Conservation (phyloP, 345 rosid species). For the Diplotaxis tenuifolia region DNA sequence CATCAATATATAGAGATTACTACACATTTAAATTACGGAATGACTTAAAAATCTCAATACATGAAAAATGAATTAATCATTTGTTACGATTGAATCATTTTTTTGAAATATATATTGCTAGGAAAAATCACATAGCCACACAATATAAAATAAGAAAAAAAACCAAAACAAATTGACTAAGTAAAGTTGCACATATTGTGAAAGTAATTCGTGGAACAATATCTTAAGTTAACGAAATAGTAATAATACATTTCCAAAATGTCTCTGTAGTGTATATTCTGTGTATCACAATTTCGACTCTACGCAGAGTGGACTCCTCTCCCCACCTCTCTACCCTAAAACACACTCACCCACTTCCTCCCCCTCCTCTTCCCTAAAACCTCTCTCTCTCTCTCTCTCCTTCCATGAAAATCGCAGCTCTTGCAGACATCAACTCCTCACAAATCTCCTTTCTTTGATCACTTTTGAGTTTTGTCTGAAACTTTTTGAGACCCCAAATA, state of each 20-base stretch:
- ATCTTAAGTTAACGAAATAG: not conserved
- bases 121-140: no score
- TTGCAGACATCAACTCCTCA: conserved; percentile 18
- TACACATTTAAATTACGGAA: no score
- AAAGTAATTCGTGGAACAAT: not conserved
- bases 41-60: no score
- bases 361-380: conserved; percentile 14
- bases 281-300: conserved; percentile 17
- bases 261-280: conserved; percentile 25
- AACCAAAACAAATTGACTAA: no score
- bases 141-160: no score
- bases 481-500: conserved; percentile 3
- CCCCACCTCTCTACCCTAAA: conserved; percentile 35
- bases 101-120: no score
- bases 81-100: no score
- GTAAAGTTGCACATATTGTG: not conserved
- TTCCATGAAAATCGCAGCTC: conserved; percentile 34
- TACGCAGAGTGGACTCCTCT: conserved; percentile 34
- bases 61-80: no score
- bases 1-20: no score
- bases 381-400: conserved; percentile 24
- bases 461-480: conserved; percentile 32
- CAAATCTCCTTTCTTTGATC: conserved; percentile 25
- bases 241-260: not conserved
- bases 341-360: conserved; percentile 36